phyloP scores from a whole-genome alignment of 73 alveolate genomes.

The Stentor roeselii region DNA sequence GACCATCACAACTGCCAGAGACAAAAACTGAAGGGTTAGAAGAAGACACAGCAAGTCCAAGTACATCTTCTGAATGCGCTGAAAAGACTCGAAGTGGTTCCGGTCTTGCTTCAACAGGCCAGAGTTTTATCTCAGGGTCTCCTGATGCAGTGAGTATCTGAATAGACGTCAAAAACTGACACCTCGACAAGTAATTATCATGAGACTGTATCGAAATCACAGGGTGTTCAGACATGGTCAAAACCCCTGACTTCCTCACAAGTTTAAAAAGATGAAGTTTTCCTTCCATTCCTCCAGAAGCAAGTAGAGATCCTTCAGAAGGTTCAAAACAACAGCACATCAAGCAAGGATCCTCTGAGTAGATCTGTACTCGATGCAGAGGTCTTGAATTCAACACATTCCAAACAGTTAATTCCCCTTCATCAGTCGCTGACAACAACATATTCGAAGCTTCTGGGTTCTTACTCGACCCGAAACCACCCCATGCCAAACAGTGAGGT shows the following conservation, averaged over 20 bases:
- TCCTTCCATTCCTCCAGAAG: conserved; percentile 7
- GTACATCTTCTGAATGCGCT: neutral
- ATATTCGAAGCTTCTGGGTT: conserved; percentile 17
- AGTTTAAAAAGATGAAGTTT: neutral
- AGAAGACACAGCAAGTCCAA: neutral
- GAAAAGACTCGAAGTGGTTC: neutral
- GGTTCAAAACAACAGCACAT: neutral
- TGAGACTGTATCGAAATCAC: neutral
- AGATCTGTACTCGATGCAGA: neutral
- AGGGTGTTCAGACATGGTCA: conserved; percentile 6
- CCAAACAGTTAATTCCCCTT: neutral
- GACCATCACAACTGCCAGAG: neutral
- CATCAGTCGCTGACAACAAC: neutral
- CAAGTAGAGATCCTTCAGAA: neutral
- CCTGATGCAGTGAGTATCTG: conserved; percentile 1
- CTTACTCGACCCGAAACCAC: conserved; percentile 8
- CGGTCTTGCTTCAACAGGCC: neutral
- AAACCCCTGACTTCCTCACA: neutral
- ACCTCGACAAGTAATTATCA: neutral
- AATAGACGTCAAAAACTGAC: neutral
- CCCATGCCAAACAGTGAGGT: neutral
- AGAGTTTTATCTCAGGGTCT: neutral
- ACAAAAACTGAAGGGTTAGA: neutral
- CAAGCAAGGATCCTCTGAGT: conserved; percentile 1
- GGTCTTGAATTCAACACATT: neutral